Evolutionary conservation across 768 basidiomycete genomes (phyloP), one percentile per base, ranked within the genome.

Genomic region (Amanita jacksonii): DNA sequence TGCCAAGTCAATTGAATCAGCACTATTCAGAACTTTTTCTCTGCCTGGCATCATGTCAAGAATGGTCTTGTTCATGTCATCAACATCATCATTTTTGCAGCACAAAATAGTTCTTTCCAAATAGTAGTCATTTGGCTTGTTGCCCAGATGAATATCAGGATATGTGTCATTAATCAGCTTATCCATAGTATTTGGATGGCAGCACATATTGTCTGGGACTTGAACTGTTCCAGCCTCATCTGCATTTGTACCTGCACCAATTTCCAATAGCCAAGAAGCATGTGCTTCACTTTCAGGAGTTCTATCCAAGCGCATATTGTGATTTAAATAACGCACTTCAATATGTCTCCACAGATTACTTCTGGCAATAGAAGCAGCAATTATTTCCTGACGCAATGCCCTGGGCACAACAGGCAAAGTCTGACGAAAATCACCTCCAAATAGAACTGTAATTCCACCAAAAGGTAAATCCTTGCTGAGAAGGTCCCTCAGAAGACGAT

Each of bases 391-490:
- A 36, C 62, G 39, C 13, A 57, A 53, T 3, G 70, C 72, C 49
- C 60, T 57, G 0, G 41, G 50, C 38, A 76, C 52, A 1, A 74
- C 66, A 35, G 72, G 71, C 0, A 75, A 62, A 6, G 54, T 72
- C 51, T 76, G 73, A n/a, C n/a, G n/a, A n/a, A n/a, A n/a, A n/a
- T n/a, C n/a, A n/a, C n/a, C n/a, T n/a, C n/a, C n/a, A n/a, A 74
- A 70, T 2, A 76, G 43, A 0, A 70, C 50, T 22, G 65, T 65
- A 5, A 73, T 52, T 13, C 66, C 70, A 31, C 66, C 71, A 66
- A 69, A 76, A 4, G 57, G 58, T 3, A 5, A 6, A 27, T 41
- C 27, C 10, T 45, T 19, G 19, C 56, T 38, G 1, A 54, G 44
- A 4, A 72, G 52, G 51, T 73, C 68, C 4, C 52, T 44, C 0